Evolutionary conservation across 2,329 filamentous ascomycete genomes (phyloP).

Genomic region (Fusarium scirpi): DNA sequence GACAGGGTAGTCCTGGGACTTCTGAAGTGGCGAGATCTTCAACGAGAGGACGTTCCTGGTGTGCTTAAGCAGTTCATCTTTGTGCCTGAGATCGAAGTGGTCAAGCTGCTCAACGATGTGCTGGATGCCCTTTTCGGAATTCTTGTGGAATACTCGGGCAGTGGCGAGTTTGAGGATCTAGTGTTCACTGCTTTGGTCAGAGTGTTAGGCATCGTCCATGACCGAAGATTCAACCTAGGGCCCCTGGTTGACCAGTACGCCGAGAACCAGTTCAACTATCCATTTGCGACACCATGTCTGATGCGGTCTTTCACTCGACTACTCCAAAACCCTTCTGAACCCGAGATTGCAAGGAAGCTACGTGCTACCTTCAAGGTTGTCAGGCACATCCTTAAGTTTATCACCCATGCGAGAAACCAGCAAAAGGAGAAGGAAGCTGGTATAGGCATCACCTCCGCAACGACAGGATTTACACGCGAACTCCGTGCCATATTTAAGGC

Average conservation of each 20-base stretch:
- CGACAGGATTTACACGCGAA: constrained; percentile 81
- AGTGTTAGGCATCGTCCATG: constrained; percentile 92
- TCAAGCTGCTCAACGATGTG: constrained; percentile 90
- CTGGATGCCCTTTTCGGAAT: constrained; percentile 93
- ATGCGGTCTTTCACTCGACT: constrained; percentile 88
- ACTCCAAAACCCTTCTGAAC: constrained; percentile 83
- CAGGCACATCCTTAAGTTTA: constrained; percentile 92
- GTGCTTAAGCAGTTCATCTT: constrained; percentile 88
- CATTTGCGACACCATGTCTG: constrained; percentile 88
- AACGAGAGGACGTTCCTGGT: constrained; percentile 76
- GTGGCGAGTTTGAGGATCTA: constrained; percentile 91
- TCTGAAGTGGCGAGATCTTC: constrained; percentile 85
- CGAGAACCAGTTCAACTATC: constrained; percentile 89
- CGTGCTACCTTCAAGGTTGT: constrained; percentile 96
- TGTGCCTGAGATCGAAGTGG: constrained; percentile 96
- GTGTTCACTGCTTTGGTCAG: constrained; percentile 91
- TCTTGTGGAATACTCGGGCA: constrained; percentile 88
- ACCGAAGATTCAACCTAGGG: constrained; percentile 90
- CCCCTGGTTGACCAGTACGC: constrained; percentile 94
- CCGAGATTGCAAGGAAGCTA: constrained; percentile 84
- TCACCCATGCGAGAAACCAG: constrained; percentile 87
- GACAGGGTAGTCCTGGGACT: constrained; percentile 87
- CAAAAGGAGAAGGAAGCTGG: constrained; percentile 90
- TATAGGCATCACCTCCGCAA: constrained; percentile 83
- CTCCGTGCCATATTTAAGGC: constrained; percentile 90